Conservation (phyloP, 305 asterid genomes). For the Fraxinus velutina region DNA sequence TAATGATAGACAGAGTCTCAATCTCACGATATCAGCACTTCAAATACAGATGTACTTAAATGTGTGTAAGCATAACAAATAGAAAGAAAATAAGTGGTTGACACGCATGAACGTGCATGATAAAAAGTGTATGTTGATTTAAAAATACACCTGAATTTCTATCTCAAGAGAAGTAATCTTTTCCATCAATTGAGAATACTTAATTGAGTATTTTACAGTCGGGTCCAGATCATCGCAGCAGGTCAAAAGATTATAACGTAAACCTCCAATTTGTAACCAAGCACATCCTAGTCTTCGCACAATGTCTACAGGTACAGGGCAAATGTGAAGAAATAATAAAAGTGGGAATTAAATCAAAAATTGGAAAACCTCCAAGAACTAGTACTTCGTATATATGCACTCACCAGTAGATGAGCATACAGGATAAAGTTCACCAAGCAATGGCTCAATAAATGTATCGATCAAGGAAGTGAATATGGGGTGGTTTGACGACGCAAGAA, state of each 20-base stretch:
- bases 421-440: conserved; percentile 54
- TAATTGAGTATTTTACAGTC: conserved; percentile 61
- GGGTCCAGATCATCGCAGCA: conserved; percentile 74
- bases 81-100: not conserved
- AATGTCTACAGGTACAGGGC: conserved; percentile 31
- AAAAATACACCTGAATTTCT: conserved; percentile 61
- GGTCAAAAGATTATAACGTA: conserved; percentile 77
- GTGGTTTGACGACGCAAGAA: conserved; percentile 73
- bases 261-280: conserved; percentile 59
- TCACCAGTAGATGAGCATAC: conserved; percentile 46
- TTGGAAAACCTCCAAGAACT: not conserved
- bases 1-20: not conserved
- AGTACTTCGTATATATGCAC: conserved; percentile 17
- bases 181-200: conserved; percentile 56
- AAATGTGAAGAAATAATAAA: conserved; percentile 8
- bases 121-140: not conserved
- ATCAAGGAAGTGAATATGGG: conserved; percentile 48
- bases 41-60: not conserved
- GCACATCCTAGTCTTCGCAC: conserved; percentile 49
- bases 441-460: conserved; percentile 54
- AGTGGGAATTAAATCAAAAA: not conserved
- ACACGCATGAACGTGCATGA: not conserved
- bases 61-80: not conserved
- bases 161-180: conserved; percentile 70
- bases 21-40: not conserved